Evolutionary conservation across 495 filamentous ascomycete species (phyloP), one percentile per base, ranked within the genome.

Genomic region (Neurospora sp.): DNA sequence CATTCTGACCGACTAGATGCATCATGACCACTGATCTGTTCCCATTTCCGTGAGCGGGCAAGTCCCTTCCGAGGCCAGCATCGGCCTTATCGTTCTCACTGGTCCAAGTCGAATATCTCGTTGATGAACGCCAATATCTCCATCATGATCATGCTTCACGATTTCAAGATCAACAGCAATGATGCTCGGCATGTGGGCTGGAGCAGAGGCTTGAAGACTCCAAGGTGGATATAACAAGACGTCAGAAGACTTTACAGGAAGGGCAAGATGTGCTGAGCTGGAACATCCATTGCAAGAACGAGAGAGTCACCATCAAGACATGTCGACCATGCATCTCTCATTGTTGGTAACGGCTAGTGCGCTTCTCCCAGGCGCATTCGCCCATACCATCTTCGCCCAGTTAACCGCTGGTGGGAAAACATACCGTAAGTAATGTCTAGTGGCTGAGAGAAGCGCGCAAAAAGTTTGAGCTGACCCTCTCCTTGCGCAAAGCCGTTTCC

Each of bases 381-480:
- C 79, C 0, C 86, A 88, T 76, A 86, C 86, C 4, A 89, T 89
- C 70, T 89, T 88, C 76, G 76, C 81, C 39, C 84, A 87, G 74
- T 80, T 88, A 1, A 80, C 79, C 2, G 74, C 78, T 31, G 79
- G 74, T 8, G 79, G 83, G 0, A 79, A 77, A 18, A 83, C 77
- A 20, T 81, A 83, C 31, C 62, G 71, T 72, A 54, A 27, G 39
- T n/a, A 3, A 9, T 16, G 14, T 37, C 39, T 4, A 2, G 14
- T n/a, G 0, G 8, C 0, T 4, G 5, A 18, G 0, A n/a, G 42
- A 9, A 46, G 18, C 18, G 18, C 42, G 8, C 4, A 23, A 5
- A 18, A n/a, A 5, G 1, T n/a, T 11, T 1, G 38, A 2, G 66
- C 31, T 70, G 12, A 39, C 66, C 5, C 10, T 23, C 23, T 12